phyloP scores from a whole-genome alignment of 768 basidiomycete species.

The Suillus luteus region DNA sequence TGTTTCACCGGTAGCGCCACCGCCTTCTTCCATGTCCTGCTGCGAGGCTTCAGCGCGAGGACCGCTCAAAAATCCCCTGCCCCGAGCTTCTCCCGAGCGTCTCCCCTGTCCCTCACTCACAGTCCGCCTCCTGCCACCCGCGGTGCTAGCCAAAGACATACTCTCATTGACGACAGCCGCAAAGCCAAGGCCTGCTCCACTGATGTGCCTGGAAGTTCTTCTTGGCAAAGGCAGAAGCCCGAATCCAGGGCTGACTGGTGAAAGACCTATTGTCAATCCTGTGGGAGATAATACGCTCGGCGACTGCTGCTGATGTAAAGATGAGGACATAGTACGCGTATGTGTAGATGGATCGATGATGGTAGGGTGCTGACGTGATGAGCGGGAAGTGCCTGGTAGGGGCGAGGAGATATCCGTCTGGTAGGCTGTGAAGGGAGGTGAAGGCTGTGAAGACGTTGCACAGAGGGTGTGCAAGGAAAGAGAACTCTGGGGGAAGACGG shows the following conservation, averaged over 20 bases:
- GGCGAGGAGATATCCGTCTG: constrained; percentile 3
- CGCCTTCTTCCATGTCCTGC: constrained; percentile 12
- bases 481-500: constrained; percentile 4
- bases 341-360: constrained; percentile 1
- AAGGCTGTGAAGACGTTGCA: not conserved
- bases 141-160: constrained; percentile 14
- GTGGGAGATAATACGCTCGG: constrained; percentile 16
- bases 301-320: constrained; percentile 10
- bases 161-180: constrained; percentile 34
- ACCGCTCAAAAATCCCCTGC: constrained; percentile 15
- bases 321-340: constrained; percentile 7
- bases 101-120: constrained; percentile 48
- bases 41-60: constrained; percentile 7
- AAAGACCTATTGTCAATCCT: constrained; percentile 76
- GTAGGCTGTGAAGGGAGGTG: constrained; percentile 2
- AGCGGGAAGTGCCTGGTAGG: constrained; percentile 5
- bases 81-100: constrained; percentile 16
- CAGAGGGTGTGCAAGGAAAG: constrained; percentile 13
- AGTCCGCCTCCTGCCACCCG: constrained; percentile 42
- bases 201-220: constrained; percentile 40
- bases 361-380: constrained; percentile 5
- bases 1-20: constrained; percentile 3
- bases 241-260: constrained; percentile 78
- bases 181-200: constrained; percentile 32
- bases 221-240: constrained; percentile 59